phyloP scores from a whole-genome alignment of 2,329 filamentous ascomycete species.

The Aureobasidium sp. region DNA sequence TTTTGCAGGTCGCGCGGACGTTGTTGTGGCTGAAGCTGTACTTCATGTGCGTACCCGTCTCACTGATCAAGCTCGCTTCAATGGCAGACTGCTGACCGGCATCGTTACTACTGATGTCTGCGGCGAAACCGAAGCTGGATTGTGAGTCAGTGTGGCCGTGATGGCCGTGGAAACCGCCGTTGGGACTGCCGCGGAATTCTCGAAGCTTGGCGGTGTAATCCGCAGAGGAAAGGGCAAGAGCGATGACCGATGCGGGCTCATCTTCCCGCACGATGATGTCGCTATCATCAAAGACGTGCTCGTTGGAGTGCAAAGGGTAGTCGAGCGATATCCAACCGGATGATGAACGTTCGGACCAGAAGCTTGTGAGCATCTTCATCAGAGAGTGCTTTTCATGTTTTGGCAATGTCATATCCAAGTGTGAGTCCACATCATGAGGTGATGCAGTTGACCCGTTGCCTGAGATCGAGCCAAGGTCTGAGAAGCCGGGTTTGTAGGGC shows the following conservation, averaged over 20 bases:
- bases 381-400: conserved; percentile 89
- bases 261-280: conserved; percentile 97
- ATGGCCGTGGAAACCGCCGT: conserved; percentile 15
- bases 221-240: conserved; percentile 77
- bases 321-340: conserved; percentile 90
- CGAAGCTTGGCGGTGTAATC: conserved; percentile 78
- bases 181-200: conserved; percentile 39
- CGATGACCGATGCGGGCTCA: conserved; percentile 92
- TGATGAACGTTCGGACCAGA: conserved; percentile 95
- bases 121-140: conserved; percentile 14
- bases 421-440: conserved; percentile 45
- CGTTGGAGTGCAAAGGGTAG: conserved; percentile 71
- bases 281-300: conserved; percentile 94
- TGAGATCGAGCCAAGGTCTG: conserved; percentile 22
- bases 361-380: conserved; percentile 92
- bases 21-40: conserved; percentile 91
- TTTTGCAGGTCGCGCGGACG: conserved; percentile 95
- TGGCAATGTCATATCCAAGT: conserved; percentile 64
- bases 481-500: conserved; percentile 49
- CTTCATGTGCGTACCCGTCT: conserved; percentile 85
- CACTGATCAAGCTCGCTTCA: conserved; percentile 73
- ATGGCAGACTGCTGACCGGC: conserved; percentile 57
- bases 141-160: conserved; percentile 20
- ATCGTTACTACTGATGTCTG: conserved; percentile 6
- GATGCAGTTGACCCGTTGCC: conserved; percentile 46